These are phyloP conservation scores for Solanum chiquidenum DNA, from an alignment of 257 asterid genomes.

Conservation along the genomic window DNA sequence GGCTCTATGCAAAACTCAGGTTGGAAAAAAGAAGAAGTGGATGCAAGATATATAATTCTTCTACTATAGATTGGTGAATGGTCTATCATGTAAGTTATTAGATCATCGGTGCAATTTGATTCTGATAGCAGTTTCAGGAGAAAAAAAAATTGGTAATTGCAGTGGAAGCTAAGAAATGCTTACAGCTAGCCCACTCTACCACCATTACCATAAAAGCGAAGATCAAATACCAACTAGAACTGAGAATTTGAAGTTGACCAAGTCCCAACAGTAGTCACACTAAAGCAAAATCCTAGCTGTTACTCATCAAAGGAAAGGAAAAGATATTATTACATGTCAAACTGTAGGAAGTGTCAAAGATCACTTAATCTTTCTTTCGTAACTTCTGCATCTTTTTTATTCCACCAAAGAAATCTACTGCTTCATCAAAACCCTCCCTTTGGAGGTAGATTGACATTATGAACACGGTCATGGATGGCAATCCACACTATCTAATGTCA, in stretches of 20 bases:
- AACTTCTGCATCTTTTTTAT: not conserved
- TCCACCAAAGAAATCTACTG: not conserved
- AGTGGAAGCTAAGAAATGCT: not conserved
- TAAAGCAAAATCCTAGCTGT: not conserved
- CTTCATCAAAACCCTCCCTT: not conserved
- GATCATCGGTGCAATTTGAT: not conserved
- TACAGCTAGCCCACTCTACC: not conserved
- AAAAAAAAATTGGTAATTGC: not conserved
- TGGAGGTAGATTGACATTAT: not conserved
- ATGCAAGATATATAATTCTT: not conserved
- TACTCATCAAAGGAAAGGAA: not conserved
- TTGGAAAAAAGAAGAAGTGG: not conserved
- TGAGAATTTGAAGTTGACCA: not conserved
- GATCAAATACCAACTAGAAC: not conserved
- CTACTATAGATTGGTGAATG: not conserved
- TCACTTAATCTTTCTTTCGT: not conserved
- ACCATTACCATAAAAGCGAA: not conserved
- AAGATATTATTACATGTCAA: not conserved
- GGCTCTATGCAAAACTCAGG: not conserved
- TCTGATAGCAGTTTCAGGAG: not conserved
- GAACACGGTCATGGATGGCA: not conserved
- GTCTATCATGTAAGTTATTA: not conserved
- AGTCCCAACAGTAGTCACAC: not conserved
- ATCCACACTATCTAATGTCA: not conserved
- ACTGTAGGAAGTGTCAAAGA: not conserved